phyloP scores from a whole-genome alignment of 257 asterid species.

The Phtheirospermum japonicum region DNA sequence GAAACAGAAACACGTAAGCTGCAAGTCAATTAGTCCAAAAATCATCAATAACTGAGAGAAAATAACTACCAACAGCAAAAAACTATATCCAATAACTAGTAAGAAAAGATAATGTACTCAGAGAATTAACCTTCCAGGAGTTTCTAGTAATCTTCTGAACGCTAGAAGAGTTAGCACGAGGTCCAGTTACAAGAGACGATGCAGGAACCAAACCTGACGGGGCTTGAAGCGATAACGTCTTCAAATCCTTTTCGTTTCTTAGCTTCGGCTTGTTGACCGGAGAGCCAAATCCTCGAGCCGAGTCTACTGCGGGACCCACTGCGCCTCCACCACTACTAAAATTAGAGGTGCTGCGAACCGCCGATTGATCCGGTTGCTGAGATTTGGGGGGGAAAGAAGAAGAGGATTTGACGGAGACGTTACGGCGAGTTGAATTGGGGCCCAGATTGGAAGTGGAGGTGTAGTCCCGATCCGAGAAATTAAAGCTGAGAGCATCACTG shows the following conservation, averaged over 20 bases:
- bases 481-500: constrained; percentile 44
- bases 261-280: constrained; percentile 51
- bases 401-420: constrained; percentile 48
- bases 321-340: constrained; percentile 35
- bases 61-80: constrained; percentile 1
- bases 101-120: constrained; percentile 5
- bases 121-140: constrained; percentile 40
- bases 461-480: constrained; percentile 84
- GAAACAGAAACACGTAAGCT: constrained; percentile 53
- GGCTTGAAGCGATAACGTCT: constrained; percentile 52
- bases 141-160: constrained; percentile 31
- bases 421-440: constrained; percentile 75
- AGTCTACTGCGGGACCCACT: constrained; percentile 28
- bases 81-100: not conserved
- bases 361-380: constrained; percentile 33
- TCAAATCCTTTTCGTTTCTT: constrained; percentile 60
- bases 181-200: constrained; percentile 26
- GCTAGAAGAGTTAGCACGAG: constrained; percentile 33
- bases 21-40: constrained; percentile 36
- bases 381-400: constrained; percentile 44
- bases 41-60: constrained; percentile 22
- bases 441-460: constrained; percentile 88
- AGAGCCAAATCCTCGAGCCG: constrained; percentile 30
- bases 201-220: constrained; percentile 41
- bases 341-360: constrained; percentile 48